Percentiles rank a stretch among this genome's conserved stretches.
These are phyloP conservation scores for peach (Prunus persica) DNA, from an alignment of 306 rosid species.

Conservation along the genomic window DNA sequence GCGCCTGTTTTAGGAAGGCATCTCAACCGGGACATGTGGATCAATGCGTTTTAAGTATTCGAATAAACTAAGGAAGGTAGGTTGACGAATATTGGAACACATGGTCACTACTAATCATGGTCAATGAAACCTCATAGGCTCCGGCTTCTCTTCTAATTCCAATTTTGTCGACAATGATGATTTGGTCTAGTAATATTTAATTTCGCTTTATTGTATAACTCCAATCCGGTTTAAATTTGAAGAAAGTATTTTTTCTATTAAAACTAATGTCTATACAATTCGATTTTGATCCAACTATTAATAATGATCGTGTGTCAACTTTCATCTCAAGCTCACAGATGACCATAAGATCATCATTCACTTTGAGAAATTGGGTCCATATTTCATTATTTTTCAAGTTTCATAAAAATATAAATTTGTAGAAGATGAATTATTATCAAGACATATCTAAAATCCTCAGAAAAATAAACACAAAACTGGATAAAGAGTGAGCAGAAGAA, in stretches of 20 bases:
- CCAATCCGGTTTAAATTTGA: background rate
- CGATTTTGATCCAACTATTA: background rate
- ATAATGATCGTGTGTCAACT: background rate
- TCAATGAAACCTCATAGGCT: background rate
- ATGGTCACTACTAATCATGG: background rate
- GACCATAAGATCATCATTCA: background rate
- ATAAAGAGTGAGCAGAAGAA: background rate
- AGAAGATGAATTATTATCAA: no score
- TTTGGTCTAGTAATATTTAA: no score
- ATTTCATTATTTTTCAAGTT: no score
- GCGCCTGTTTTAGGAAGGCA: constrained; percentile 4
- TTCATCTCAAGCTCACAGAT: background rate
- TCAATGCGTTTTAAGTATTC: background rate
- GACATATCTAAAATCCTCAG: no score
- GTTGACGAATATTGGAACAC: background rate
- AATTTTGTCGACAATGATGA: no score
- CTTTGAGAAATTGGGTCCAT: no score
- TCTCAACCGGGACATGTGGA: background rate
- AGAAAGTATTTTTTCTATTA: no score
- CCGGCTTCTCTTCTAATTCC: no score
- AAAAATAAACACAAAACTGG: background rate
- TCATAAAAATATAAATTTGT: no score
- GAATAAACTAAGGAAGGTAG: background rate
- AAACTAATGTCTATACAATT: background rate
- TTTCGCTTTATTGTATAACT: no score